phyloP scores from a whole-genome alignment of 345 rosid species.

The Boechera retrofracta region DNA sequence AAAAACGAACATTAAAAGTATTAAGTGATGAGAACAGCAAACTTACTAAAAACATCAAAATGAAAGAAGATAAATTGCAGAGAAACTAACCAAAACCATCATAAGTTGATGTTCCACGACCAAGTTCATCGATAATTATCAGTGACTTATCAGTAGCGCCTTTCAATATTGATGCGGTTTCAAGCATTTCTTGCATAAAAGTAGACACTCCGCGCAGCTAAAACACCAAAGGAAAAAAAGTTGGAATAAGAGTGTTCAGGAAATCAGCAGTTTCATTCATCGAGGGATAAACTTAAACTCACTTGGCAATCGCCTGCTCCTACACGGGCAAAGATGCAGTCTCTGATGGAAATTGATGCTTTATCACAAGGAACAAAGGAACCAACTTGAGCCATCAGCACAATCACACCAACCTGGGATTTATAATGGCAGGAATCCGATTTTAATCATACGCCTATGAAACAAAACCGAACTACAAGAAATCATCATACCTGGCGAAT shows the following conservation, averaged over 20 bases:
- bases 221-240: constrained; percentile 5
- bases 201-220: constrained; percentile 97
- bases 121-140: constrained; percentile 96
- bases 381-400: constrained; percentile 99
- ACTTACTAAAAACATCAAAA: background rate
- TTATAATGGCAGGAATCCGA: background rate
- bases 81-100: constrained; percentile 92
- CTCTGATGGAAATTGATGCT: constrained; percentile 89
- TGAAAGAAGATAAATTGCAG: constrained; percentile 1
- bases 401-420: constrained; percentile 83
- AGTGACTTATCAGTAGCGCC: constrained; percentile 89
- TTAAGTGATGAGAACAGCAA: background rate
- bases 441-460: background rate
- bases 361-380: constrained; percentile 93
- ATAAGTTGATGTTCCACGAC: constrained; percentile 97
- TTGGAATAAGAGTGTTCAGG: constrained; percentile 5
- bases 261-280: constrained; percentile 8
- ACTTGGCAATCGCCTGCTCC: constrained; percentile 99
- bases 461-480: constrained; percentile 9
- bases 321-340: constrained; percentile 97
- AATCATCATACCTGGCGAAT: constrained; percentile 78
- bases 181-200: constrained; percentile 99
- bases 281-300: constrained; percentile 46
- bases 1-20: background rate
- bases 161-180: constrained; percentile 93